Evolutionary conservation across 2,329 filamentous ascomycete species (phyloP), one percentile per base, ranked within the genome.

Genomic region (Fusarium nygamai): DNA sequence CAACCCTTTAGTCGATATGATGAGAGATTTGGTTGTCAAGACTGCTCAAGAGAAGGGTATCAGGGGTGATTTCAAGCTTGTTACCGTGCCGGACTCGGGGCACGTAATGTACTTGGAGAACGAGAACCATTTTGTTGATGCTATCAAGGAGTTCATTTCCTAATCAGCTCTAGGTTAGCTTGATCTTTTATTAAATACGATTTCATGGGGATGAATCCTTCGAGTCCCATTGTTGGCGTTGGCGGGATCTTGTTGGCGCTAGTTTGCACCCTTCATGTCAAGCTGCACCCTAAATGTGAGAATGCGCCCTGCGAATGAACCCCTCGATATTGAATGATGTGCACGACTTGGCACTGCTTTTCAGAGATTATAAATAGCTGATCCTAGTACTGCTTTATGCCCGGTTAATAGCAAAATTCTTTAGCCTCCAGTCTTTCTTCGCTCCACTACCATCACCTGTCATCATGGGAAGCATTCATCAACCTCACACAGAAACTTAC

Each of bases 91-190:
- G 0, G 11, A 51, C 8, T 39, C 64, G 1, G 62, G 64, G 3
- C 64, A 67, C 11, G 51, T 67, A 0, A 67, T 67, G 64, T 67
- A 24, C n/a, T n/a, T 67, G 14, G 38, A 67, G 51, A 67, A 67
- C n/a, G 64, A 67, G 33, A n/a, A 34, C 2, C 46, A 44, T 14
- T 67, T 67, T 7, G 57, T 56, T n/a, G 10, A 51, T 4, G 1
- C 5, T 1, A 51, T 67, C 8, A 2, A 6, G 3, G 27, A 31
- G 0, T 61, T 51, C 8, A 67, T 67, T 22, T 44, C 19, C 0
- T 61, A 31, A 12, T 2, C 11, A 22, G 7, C 17, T 19, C 3
- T 19, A 11, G 6, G 6, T 24, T n/a, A 17, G 14, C 11, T 22
- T 13, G 8, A 9, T 10, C 4, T 9, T 2, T 17, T 8, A 16